Evolutionary conservation across 1,284 basidiomycete genomes (phyloP).

Genomic region (Cryptococcus hybrid): DNA sequence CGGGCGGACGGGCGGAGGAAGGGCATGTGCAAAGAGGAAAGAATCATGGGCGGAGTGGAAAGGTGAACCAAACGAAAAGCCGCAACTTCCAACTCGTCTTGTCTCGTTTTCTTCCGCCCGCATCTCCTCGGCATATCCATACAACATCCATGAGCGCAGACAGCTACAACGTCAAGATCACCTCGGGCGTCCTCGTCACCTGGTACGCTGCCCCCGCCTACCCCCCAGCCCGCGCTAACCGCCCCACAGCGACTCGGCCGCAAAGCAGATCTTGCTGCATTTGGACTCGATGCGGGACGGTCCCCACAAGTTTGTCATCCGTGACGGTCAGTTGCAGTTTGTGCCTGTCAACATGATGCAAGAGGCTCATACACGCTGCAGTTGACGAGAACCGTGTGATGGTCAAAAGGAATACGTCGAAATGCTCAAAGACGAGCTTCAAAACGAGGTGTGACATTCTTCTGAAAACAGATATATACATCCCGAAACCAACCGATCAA

Average conservation of each 20-base stretch:
- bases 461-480: neutral
- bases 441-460: conserved; percentile 33
- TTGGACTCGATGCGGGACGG: conserved; percentile 36
- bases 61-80: neutral
- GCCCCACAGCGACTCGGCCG: conserved; percentile 38
- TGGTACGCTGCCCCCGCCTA: conserved; percentile 17
- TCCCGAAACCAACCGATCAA: no score
- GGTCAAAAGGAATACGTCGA: conserved; percentile 38
- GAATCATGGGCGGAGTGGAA: neutral
- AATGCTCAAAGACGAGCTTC: conserved; percentile 32
- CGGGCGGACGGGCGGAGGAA: conserved; percentile 30
- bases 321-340: conserved; percentile 27
- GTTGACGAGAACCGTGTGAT: conserved; percentile 44
- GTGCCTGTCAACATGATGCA: neutral
- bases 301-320: conserved; percentile 35
- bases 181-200: conserved; percentile 27
- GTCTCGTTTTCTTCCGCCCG: neutral
- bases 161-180: conserved; percentile 27
- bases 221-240: no score
- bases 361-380: neutral
- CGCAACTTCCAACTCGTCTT: neutral
- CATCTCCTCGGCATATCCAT: neutral
- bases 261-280: conserved; percentile 46
- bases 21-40: conserved; percentile 3
- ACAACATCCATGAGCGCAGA: conserved; percentile 8